Evolutionary conservation across 768 basidiomycete genomes (phyloP).

Genomic region (Porphyrellus cyaneotinctus): DNA sequence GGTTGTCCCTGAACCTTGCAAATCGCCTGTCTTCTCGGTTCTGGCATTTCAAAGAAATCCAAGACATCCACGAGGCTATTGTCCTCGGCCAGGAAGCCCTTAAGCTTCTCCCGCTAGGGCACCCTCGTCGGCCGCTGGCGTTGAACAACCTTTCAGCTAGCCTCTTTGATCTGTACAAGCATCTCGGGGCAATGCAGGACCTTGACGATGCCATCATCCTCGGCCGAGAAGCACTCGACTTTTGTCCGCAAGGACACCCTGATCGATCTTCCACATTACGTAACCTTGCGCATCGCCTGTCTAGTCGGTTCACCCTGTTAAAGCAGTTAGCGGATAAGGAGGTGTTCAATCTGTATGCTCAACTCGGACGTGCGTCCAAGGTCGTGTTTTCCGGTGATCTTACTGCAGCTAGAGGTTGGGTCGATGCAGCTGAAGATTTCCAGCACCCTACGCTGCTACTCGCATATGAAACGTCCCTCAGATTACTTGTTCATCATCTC

Average conservation of each 20-base stretch:
- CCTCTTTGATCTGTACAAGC: background rate
- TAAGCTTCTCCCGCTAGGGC: background rate
- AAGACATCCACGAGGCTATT: too few relatives aligned
- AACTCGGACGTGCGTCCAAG: background rate
- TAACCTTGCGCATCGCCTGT: background rate
- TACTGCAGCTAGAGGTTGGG: background rate
- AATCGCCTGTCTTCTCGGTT: background rate
- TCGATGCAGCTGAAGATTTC: conserved; percentile 5
- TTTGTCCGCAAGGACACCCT: background rate
- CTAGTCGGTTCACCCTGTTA: background rate
- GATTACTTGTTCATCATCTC: background rate
- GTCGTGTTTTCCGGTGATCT: background rate
- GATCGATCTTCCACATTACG: background rate
- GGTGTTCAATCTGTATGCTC: background rate
- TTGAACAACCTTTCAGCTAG: background rate
- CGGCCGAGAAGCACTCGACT: background rate
- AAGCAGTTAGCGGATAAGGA: background rate
- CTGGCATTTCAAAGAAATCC: too few relatives aligned
- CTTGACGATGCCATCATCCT: background rate
- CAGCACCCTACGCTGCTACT: background rate
- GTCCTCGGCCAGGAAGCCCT: background rate
- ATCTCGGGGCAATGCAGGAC: background rate
- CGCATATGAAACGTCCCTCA: background rate
- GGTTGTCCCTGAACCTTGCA: background rate
- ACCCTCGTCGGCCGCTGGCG: background rate